Conservation (phyloP, 2,329 filamentous ascomycete species). For the Colletotrichum salicis region DNA sequence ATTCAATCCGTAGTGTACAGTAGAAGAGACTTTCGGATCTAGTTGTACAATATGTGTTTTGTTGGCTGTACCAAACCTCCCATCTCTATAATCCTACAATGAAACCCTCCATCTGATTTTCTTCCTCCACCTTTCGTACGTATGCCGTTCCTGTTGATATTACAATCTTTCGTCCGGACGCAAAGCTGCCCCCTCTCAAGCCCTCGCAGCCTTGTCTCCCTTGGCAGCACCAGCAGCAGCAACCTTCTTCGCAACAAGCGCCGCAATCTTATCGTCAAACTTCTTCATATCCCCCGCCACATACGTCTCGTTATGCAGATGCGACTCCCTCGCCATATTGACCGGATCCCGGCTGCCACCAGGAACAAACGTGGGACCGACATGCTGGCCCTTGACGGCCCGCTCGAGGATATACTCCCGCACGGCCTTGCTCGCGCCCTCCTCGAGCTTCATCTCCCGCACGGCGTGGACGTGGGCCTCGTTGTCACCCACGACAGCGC, state of each 20-base stretch:
- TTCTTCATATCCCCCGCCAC: conserved; percentile 44
- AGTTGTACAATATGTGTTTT: conserved; percentile 26
- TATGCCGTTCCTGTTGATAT: background rate
- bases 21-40: conserved; percentile 24
- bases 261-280: conserved; percentile 53
- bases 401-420: conserved; percentile 45
- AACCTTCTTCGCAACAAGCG: conserved; percentile 41
- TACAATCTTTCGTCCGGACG: no score
- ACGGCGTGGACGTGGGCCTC: conserved; percentile 30
- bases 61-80: conserved; percentile 13
- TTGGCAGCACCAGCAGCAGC: background rate
- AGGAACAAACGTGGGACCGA: conserved; percentile 46
- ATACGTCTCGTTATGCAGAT: conserved; percentile 52
- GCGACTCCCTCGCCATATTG: conserved; percentile 48
- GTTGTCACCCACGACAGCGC: background rate
- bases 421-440: conserved; percentile 46
- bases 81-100: conserved; percentile 22
- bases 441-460: conserved; percentile 44
- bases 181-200: no score
- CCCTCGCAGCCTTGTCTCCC: conserved; percentile 38
- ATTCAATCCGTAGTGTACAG: conserved; percentile 18
- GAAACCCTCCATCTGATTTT: background rate
- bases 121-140: no score
- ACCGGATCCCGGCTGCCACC: conserved; percentile 41
- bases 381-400: conserved; percentile 50